These are phyloP conservation scores for Pyronema omphalodes DNA, from an alignment of 495 filamentous ascomycete genomes.

Conservation along the genomic window DNA sequence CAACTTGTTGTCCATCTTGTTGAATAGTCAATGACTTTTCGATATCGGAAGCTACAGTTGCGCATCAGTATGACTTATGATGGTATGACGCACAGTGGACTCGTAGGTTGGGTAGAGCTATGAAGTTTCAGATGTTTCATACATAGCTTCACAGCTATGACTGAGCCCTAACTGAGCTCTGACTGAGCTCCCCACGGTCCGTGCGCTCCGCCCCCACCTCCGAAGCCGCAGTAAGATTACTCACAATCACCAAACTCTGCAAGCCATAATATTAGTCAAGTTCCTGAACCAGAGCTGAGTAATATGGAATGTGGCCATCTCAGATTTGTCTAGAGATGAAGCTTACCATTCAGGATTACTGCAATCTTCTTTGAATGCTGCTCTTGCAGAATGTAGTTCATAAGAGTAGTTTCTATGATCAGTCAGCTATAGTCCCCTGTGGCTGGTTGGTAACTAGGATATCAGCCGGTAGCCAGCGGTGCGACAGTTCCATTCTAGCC, in stretches of 20 bases:
- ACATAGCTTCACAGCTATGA: too few relatives aligned
- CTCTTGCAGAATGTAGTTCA: constrained; percentile 88
- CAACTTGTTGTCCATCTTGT: constrained; percentile 64
- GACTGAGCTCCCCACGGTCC: too few relatives aligned
- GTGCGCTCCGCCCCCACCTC: not conserved
- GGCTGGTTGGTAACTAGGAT: too few relatives aligned
- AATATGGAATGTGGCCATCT: too few relatives aligned
- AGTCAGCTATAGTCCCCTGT: not conserved
- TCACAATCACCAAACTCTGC: constrained; percentile 88
- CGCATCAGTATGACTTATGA: not conserved
- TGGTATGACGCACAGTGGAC: too few relatives aligned
- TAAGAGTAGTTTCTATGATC: constrained; percentile 51
- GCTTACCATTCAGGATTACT: constrained; percentile 78
- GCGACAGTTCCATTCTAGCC: not conserved
- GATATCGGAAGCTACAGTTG: constrained; percentile 57
- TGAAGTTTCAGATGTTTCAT: too few relatives aligned
- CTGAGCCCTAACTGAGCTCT: too few relatives aligned
- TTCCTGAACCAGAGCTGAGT: too few relatives aligned
- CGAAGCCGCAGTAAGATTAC: constrained; percentile 14
- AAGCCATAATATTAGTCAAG: not conserved
- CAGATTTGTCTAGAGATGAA: not conserved
- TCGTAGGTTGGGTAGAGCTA: too few relatives aligned
- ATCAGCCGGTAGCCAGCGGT: not conserved
- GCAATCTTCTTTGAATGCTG: constrained; percentile 94
- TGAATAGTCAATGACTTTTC: constrained; percentile 84